These are phyloP conservation scores for Claviceps capensis DNA, from an alignment of 2,329 filamentous ascomycete species.

Conservation along the genomic window DNA sequence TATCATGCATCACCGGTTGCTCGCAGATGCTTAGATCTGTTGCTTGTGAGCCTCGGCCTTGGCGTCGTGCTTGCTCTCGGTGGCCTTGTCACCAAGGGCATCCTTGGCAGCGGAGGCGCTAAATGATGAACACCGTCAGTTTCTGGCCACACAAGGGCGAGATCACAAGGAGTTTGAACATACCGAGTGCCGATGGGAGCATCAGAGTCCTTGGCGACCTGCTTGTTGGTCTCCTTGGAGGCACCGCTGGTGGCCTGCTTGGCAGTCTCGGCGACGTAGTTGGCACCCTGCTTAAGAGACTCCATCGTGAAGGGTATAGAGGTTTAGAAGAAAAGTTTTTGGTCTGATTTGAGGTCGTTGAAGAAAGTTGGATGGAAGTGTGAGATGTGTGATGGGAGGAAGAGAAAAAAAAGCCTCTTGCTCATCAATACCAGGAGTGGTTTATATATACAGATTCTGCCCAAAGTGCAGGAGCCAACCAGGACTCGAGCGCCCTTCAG, in stretches of 20 bases:
- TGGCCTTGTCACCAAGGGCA: constrained; percentile 31
- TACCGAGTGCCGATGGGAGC: constrained; percentile 39
- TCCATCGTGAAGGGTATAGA: constrained; percentile 29
- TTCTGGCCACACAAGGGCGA: background rate
- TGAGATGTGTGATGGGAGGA: background rate
- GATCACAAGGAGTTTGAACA: constrained; percentile 5
- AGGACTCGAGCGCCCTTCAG: background rate
- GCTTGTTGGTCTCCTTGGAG: constrained; percentile 59
- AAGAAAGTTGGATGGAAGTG: no score
- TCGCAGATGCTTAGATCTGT: constrained; percentile 17
- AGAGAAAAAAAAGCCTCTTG: background rate
- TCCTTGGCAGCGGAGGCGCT: constrained; percentile 36
- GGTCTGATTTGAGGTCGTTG: constrained; percentile 5
- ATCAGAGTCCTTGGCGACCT: constrained; percentile 49
- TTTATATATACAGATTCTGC: constrained; percentile 2
- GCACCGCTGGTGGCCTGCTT: constrained; percentile 41
- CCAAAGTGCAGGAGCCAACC: background rate
- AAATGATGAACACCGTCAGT: background rate
- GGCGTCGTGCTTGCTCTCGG: constrained; percentile 26
- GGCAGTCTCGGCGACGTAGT: constrained; percentile 51
- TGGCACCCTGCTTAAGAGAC: constrained; percentile 45
- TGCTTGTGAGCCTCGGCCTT: constrained; percentile 30
- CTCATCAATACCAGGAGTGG: background rate
- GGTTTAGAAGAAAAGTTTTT: background rate
- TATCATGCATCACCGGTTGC: background rate